phyloP scores from a whole-genome alignment of 495 filamentous ascomycete species.

The Penicillium egyptiacum region DNA sequence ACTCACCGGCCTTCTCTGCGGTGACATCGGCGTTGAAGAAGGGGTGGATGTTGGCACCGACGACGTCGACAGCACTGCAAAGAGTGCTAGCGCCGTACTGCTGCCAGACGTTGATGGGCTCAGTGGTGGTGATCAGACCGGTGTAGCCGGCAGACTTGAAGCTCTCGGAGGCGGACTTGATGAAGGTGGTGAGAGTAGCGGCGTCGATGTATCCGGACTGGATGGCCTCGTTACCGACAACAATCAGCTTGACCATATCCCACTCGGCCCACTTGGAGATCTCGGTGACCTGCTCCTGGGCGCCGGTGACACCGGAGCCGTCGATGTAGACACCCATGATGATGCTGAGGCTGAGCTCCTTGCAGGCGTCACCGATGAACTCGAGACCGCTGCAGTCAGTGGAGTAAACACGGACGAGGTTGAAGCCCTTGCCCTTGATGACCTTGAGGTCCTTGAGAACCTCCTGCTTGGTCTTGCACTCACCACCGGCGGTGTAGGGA shows the following conservation, averaged over 20 bases:
- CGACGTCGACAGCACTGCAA: slow-evolving; percentile 72
- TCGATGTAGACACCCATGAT: slow-evolving; percentile 86
- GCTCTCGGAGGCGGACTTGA: slow-evolving; percentile 51
- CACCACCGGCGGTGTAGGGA: slow-evolving; percentile 62
- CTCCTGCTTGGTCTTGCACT: slow-evolving; percentile 65
- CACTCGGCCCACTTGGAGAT: slow-evolving; percentile 74
- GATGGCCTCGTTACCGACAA: slow-evolving; percentile 88
- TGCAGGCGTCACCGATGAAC: slow-evolving; percentile 66
- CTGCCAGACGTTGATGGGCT: slow-evolving; percentile 72
- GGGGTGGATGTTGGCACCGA: slow-evolving; percentile 84
- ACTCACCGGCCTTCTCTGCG: slow-evolving; percentile 67
- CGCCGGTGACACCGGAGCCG: slow-evolving; percentile 56
- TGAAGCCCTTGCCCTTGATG: slow-evolving; percentile 76
- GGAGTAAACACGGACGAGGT: slow-evolving; percentile 81
- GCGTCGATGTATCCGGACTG: slow-evolving; percentile 66
- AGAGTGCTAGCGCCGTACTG: slow-evolving; percentile 52
- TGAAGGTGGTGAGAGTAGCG: slow-evolving; percentile 64
- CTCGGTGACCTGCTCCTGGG: slow-evolving; percentile 65
- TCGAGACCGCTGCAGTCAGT: slow-evolving; percentile 83
- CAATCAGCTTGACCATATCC: slow-evolving; percentile 72
- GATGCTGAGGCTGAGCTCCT: slow-evolving; percentile 64
- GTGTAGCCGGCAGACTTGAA: slow-evolving; percentile 64
- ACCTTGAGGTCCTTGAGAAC: slow-evolving; percentile 64
- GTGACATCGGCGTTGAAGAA: slow-evolving; percentile 78
- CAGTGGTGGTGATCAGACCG: slow-evolving; percentile 79